Percentiles rank a stretch among this genome's conserved stretches.
Conservation (phyloP, 2,329 filamentous ascomycete genomes). For the Penicillium sp. region DNA sequence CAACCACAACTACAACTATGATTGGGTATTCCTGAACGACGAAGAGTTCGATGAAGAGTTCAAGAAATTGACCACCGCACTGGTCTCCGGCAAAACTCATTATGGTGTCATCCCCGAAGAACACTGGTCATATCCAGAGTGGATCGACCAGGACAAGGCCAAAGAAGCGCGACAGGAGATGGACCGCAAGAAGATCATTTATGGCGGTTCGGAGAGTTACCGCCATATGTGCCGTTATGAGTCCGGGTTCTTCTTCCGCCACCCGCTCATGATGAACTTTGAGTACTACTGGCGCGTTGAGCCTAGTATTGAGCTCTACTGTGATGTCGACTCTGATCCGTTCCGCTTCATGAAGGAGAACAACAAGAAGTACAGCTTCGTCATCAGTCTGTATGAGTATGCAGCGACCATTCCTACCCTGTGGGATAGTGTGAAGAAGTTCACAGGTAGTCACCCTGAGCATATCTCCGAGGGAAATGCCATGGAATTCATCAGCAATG, state of each 20-base stretch:
- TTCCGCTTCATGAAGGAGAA: slow-evolving; percentile 97
- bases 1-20: slow-evolving; percentile 94
- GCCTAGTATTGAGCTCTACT: slow-evolving; percentile 93
- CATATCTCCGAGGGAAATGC: slow-evolving; percentile 82
- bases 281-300: slow-evolving; percentile 99
- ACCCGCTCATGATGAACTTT: slow-evolving; percentile 89
- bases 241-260: slow-evolving; percentile 98
- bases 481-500: slow-evolving; percentile 87
- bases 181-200: slow-evolving; percentile 93
- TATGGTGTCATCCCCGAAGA: slow-evolving; percentile 88
- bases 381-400: slow-evolving; percentile 94
- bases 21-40: slow-evolving; percentile 99
- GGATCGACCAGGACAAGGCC: slow-evolving; percentile 94
- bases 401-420: slow-evolving; percentile 92
- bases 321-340: slow-evolving; percentile 91
- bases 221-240: slow-evolving; percentile 99
- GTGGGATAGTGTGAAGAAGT: slow-evolving; percentile 94
- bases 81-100: slow-evolving; percentile 89
- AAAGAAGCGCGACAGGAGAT: slow-evolving; percentile 90
- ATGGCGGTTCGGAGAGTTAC: slow-evolving; percentile 95
- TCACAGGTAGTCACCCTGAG: slow-evolving; percentile 86
- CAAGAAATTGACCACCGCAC: slow-evolving; percentile 82
- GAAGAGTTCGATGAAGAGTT: slow-evolving; percentile 90
- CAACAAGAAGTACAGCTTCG: slow-evolving; percentile 98
- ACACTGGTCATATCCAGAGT: slow-evolving; percentile 96